Conservation (phyloP, 768 basidiomycete genomes). For the Mycena venus region DNA sequence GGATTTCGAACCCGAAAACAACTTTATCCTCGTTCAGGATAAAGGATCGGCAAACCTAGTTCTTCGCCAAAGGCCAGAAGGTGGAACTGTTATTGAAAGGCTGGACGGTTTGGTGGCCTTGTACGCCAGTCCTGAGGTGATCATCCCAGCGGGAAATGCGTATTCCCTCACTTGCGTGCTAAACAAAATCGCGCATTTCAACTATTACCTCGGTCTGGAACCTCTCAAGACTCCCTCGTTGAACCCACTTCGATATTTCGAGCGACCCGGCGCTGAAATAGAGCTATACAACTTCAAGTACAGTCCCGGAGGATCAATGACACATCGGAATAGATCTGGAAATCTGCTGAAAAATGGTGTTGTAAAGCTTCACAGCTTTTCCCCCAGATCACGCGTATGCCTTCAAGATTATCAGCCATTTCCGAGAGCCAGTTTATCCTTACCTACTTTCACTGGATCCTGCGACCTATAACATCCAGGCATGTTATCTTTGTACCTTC, state of each 20-base stretch:
- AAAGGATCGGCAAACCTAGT: not conserved
- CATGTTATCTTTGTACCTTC: not conserved
- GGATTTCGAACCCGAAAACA: not conserved
- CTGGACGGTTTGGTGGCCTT: not conserved
- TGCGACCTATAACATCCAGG: not conserved
- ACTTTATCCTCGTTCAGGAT: not conserved
- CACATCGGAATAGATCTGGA: not conserved
- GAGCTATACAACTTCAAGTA: not conserved
- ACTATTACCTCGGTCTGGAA: not conserved
- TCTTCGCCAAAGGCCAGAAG: not conserved
- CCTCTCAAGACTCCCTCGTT: not conserved
- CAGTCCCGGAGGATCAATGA: not conserved
- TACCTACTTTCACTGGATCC: not conserved
- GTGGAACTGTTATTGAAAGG: not conserved
- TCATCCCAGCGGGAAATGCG: not conserved
- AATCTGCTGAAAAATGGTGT: not conserved
- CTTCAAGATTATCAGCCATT: not conserved
- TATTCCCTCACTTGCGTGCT: not conserved
- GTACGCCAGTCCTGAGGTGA: not conserved
- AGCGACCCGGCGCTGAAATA: not conserved
- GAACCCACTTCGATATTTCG: not conserved
- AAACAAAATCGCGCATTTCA: constrained; percentile 7
- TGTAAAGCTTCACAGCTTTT: not conserved
- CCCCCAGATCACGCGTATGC: not conserved
- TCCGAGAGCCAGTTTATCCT: not conserved